Evolutionary conservation across 1,284 basidiomycete genomes (phyloP), one percentile per base, ranked within the genome.

Genomic region (Heterobasidion irregulare): DNA sequence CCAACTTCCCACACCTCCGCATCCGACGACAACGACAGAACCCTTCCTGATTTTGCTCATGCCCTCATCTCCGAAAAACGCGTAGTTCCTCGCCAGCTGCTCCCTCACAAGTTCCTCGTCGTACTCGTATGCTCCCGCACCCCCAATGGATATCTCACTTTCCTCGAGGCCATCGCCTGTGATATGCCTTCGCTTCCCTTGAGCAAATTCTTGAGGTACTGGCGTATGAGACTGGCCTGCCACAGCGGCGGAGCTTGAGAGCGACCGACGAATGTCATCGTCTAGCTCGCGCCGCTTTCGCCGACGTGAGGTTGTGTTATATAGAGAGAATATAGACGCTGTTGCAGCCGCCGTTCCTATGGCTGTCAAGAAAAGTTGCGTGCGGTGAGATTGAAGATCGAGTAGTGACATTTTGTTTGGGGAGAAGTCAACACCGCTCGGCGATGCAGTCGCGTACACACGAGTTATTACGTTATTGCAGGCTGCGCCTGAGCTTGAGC

Each of bases 1-100:
- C 88, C 94, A 96, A 63, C 90, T 94, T 0, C 96, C 95, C 1
- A 99, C 97, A 6, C 97, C 97, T 56, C 97, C 97, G 60, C 94
- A 93, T 3, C 97, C 97, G 8, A 99, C 83, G 19, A 99, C 77
- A 18, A 94, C 92, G 3, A 98, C 94, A 16, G 79, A 85, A 7
- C 84, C 82, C 19, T 78, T 68, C 56, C 97, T 78, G 47, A 99
- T 79, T 63, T 82, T 84, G 10, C 72, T 67, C 93, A 98, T 97
- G 26, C 84, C 83, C 41, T 94, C 89, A 36, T 96, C 92, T 0
- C 94, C 94, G 50, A 99, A 88, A 72, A 99, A 98, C 18, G 89
- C 86, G 67, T 97, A 98, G 71, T 98, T 98, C 48, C 97, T 77
- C 6, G 94, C 89, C 43, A 99, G 79, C 70, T 98, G 88, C 65